Conservation (phyloP, 2,329 filamentous ascomycete genomes). For the Trichoderma arundinaceum region DNA sequence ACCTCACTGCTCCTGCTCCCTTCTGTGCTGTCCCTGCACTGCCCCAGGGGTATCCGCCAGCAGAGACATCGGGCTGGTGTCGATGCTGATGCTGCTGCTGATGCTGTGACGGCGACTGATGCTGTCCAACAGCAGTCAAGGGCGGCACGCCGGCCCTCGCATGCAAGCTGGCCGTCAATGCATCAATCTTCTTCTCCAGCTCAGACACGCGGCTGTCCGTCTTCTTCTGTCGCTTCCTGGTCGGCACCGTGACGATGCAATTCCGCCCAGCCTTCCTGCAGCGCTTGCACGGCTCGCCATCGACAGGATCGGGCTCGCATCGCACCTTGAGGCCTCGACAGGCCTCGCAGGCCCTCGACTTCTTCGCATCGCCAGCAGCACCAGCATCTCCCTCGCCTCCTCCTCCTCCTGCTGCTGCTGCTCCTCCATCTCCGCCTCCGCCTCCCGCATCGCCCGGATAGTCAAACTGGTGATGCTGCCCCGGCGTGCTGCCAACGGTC, state of each 20-base stretch:
- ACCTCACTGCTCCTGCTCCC: neutral
- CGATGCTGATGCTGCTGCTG: slow-evolving; percentile 16
- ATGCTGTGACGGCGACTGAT: neutral
- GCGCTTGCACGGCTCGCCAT: slow-evolving; percentile 70
- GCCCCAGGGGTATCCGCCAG: slow-evolving; percentile 14
- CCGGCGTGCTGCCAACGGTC: slow-evolving; percentile 26
- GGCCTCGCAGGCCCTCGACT: slow-evolving; percentile 74
- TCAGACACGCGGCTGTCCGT: slow-evolving; percentile 88
- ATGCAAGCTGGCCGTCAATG: slow-evolving; percentile 78
- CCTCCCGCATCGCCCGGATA: neutral
- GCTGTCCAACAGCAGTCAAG: slow-evolving; percentile 15
- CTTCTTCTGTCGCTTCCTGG: slow-evolving; percentile 85
- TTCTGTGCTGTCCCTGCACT: neutral
- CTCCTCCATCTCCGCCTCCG: slow-evolving; percentile 29
- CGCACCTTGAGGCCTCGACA: slow-evolving; percentile 81
- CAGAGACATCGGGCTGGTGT: slow-evolving; percentile 8
- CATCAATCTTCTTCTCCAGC: slow-evolving; percentile 91
- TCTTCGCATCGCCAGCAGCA: slow-evolving; percentile 59
- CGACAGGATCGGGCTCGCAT: slow-evolving; percentile 74
- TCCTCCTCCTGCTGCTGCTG: slow-evolving; percentile 36
- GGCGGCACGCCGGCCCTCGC: slow-evolving; percentile 48
- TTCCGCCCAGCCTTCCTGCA: slow-evolving; percentile 80
- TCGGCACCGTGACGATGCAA: slow-evolving; percentile 77
- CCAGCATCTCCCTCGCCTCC: slow-evolving; percentile 35
- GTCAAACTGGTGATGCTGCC: slow-evolving; percentile 3